Evolutionary conservation across 1,284 basidiomycete species (phyloP), one percentile per base, ranked within the genome.

Genomic region (Microbotryum violaceum): DNA sequence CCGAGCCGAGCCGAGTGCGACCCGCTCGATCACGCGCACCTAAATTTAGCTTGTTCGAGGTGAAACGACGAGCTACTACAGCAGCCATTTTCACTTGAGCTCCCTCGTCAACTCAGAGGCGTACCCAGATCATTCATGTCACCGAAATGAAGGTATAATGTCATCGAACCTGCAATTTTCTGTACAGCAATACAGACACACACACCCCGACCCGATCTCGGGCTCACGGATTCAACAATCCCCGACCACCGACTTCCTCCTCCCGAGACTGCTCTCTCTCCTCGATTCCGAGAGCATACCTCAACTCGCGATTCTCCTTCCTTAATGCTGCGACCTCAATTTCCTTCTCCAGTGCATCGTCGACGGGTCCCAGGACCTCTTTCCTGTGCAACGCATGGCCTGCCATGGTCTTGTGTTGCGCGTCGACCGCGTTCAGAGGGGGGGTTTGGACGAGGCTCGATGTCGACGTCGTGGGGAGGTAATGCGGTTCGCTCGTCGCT

Each of bases 301-400:
- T 79, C 56, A 97, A 78, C 60, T 83, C 79, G 49, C 82, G 81
- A 72, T 97, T 97, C 77, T 94, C 92, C 59, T 78, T 78, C 73
- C 87, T 84, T 45, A 97, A 77, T 46, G 89, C 81, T 44, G 81
- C 72, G 61, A 93, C 87, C 77, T 94, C 90, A 68, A 79, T 79
- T 74, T 94, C 91, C 62, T 91, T 82, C 74, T 91, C 88, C 61
- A 86, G 68, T 0, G 87, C 84, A 88, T 91, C 92, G 75, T 94
- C 90, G 25, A 79, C 78, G 50, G 66, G 64, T 2, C 64, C 69
- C 23, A 66, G 49, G 70, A 75, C 42, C 71, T 75, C 12, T 74
- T 74, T 6, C 69, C 63, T 63, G 37, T 42, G 37, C 37, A 42
- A 42, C 37, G 37, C 37, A 42, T 42, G 60, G 12, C n/a, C 23